Base-by-base conservation (phyloP, 495 filamentous ascomycete genomes). In the Pseudomonodictys pantanalensis region DNA sequence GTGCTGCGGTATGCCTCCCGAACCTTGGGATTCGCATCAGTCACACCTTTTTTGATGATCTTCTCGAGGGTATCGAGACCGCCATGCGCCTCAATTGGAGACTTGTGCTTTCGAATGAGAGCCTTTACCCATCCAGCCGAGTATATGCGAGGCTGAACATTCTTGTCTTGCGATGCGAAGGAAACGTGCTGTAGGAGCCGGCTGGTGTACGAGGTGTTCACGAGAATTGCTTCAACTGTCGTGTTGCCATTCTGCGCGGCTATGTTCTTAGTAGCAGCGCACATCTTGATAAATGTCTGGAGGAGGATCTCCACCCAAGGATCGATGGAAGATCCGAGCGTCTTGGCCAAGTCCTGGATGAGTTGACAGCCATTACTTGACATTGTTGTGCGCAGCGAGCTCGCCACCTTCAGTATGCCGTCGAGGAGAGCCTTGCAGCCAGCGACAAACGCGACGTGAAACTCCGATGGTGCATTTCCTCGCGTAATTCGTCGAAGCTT, bases 221-320 rank as follows among this genome's bases (percentile, higher is more conserved):
- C 77, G 57, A 98, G 81, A 55, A 97, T 83, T 15, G 78, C 79
- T 58, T 90, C 85, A 8, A 93, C 84, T 0, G 88, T 87, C 1
- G 76, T 69, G 71, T 95, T 90, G 30, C 87, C 91, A 58, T 86
- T 83, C 58, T 91, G 81, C 0, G 90, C 88, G 15, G 79, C 83
- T 55, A 98, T 93, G 71, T 96, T 95, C 73, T 97, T 97, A 12
- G 90, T 91, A 7, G 83, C 83, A 1, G 83, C 87, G 62, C 85
- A 92, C 49, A 96, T 81, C 68, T 96, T 96, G 73, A 96, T 83
- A 59, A 96, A 79, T 56, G 86, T 90, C 56, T 93, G 90, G 72
- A 97, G 83, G 7, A 97, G 77, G 15, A 96, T 81, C 67, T 98
- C 93, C 20, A 93, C 86, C 85, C 95, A 91, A 1, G 86, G 78